phyloP scores from a whole-genome alignment of 805 yeast species.

The Blastobotrys robertii region DNA sequence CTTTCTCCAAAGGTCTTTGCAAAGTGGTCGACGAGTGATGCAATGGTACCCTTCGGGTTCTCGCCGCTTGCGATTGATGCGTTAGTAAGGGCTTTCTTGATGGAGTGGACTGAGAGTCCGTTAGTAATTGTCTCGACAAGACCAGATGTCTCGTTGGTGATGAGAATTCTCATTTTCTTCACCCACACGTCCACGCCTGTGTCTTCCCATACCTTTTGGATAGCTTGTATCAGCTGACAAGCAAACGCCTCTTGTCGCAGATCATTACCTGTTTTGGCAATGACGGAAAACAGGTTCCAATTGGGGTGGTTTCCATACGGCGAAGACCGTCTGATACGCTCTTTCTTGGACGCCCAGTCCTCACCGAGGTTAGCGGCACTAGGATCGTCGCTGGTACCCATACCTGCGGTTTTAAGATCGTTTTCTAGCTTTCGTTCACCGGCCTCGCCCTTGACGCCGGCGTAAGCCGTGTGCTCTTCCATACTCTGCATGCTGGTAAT shows the following conservation, averaged over 20 bases:
- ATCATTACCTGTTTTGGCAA: slow-evolving; percentile 94
- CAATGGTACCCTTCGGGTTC: slow-evolving; percentile 59
- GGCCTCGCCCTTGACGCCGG: slow-evolving; percentile 52
- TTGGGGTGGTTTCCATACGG: slow-evolving; percentile 76
- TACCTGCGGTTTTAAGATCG: slow-evolving; percentile 79
- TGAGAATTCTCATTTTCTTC: slow-evolving; percentile 81
- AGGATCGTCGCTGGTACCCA: slow-evolving; percentile 34
- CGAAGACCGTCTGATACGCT: slow-evolving; percentile 68
- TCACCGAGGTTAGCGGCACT: slow-evolving; percentile 66
- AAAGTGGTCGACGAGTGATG: slow-evolving; percentile 73
- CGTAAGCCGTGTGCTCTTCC: slow-evolving; percentile 47
- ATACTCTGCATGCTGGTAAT: slow-evolving; percentile 66
- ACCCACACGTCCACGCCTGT: slow-evolving; percentile 76
- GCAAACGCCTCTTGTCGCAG: slow-evolving; percentile 97
- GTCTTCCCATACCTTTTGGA: slow-evolving; percentile 74
- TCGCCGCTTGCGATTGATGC: slow-evolving; percentile 57
- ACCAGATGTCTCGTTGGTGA: slow-evolving; percentile 86
- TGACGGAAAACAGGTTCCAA: slow-evolving; percentile 94
- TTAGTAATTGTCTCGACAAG: slow-evolving; percentile 93
- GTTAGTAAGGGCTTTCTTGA: slow-evolving; percentile 83
- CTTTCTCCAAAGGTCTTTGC: slow-evolving; percentile 59
- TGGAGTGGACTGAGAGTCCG: slow-evolving; percentile 88
- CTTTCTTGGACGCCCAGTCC: slow-evolving; percentile 81
- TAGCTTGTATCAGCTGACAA: slow-evolving; percentile 81
- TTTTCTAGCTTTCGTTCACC: slow-evolving; percentile 90